A percentile compares a stretch with the other conserved stretches of the same genome.
Conservation (phyloP, 148 eudicot species). For the Camellia granthamiana region DNA sequence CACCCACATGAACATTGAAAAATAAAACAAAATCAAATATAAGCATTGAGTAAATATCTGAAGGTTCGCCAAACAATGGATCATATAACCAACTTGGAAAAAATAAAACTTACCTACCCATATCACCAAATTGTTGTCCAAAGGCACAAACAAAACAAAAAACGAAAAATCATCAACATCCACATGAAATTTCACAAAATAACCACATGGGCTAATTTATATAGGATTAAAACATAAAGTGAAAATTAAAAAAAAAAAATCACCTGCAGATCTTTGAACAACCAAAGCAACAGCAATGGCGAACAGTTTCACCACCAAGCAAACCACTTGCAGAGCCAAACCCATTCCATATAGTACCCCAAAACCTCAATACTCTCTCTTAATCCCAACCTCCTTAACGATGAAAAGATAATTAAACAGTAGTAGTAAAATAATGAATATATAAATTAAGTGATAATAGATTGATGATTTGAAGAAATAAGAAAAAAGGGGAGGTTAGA, state of each 20-base stretch:
- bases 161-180: not conserved
- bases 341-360: constrained; percentile 52
- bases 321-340: constrained; percentile 42
- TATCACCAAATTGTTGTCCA: constrained; percentile 19
- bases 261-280: constrained; percentile 76
- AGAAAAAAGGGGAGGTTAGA: constrained; percentile 26
- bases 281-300: constrained; percentile 37
- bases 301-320: constrained; percentile 39
- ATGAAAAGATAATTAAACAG: not conserved
- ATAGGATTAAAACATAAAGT: not conserved
- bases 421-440: not conserved
- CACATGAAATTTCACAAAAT: constrained; percentile 9
- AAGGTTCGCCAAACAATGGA: not conserved
- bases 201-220: constrained; percentile 13
- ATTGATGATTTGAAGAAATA: constrained; percentile 38
- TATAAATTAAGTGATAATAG: constrained; percentile 1
- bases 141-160: not conserved
- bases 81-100: not conserved
- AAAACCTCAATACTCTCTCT: not conserved
- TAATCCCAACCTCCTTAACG: constrained; percentile 10
- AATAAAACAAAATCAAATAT: not conserved
- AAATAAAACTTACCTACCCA: constrained; percentile 1
- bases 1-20: not conserved
- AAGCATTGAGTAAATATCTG: not conserved
- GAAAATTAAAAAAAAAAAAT: constrained; percentile 4